Conservation (phyloP, 768 basidiomycete species). For the Tubosaeta sp. region DNA sequence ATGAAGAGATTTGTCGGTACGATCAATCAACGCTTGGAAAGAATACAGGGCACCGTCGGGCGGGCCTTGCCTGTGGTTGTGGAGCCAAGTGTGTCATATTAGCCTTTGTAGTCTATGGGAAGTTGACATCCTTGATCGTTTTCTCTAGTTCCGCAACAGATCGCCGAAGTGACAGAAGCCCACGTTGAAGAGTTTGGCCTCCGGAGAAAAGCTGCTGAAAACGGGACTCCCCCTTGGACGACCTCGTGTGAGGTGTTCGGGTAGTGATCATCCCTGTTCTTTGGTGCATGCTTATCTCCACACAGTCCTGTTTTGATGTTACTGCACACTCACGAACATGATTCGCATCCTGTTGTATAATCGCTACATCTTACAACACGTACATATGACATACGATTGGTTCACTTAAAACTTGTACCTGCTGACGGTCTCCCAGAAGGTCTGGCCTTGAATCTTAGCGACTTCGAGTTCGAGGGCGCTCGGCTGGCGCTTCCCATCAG, state of each 20-base stretch:
- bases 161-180: conserved; percentile 8
- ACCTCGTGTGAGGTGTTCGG: conserved; percentile 9
- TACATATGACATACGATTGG: background rate
- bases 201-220: background rate
- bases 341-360: too few species aligned
- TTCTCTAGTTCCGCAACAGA: conserved; percentile 8
- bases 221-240: conserved; percentile 9
- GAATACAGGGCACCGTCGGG: conserved; percentile 10
- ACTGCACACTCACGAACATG: background rate
- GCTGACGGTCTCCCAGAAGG: conserved; percentile 48
- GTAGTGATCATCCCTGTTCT: background rate
- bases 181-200: conserved; percentile 11
- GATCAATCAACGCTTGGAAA: conserved; percentile 15
- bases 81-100: conserved; percentile 3
- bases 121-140: background rate
- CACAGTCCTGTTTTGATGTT: background rate
- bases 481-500: conserved; percentile 48
- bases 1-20: conserved; percentile 7
- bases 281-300: background rate
- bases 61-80: conserved; percentile 8
- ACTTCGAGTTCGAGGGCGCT: conserved; percentile 47
- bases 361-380: background rate
- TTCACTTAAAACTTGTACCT: conserved; percentile 30
- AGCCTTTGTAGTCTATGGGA: too few species aligned
- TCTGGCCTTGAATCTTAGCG: conserved; percentile 47